Evolutionary conservation across 2,329 filamentous ascomycete species (phyloP), one percentile per base, ranked within the genome.

Genomic region (Sporothrix globosa): DNA sequence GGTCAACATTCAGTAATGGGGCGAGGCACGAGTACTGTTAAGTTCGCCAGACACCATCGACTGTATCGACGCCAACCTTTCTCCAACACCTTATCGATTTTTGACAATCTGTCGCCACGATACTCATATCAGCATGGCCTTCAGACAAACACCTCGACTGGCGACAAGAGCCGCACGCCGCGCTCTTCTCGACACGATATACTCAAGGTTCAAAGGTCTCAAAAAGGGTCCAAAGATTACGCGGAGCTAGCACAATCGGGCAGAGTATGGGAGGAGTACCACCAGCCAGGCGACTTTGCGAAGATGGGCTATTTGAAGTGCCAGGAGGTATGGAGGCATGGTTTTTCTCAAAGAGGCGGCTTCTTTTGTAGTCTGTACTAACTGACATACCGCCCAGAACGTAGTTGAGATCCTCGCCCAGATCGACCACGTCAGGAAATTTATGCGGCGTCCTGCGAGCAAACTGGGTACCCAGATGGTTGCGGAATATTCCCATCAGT

Each of bases 221-320:
- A 58, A 41, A 58, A 58, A 17, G 30, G 21, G 14, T 58, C 54
- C 14, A 27, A 17, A 10, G 54, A 17, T 5, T 58, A 58, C 54
- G 9, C n/a, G 24, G 54, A 34, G 7, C 30, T 58, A 17, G 54
- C 54, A 11, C 2, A 39, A 10, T 58, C 54, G 11, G 54, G 54
- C 14, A 14, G 30, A 10, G 54, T 58, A 13, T 58, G 54, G 54
- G 54, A 58, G 11, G 54, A 58, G 30, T 58, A 58, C 30, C 54
- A 39, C 19, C 27, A 39, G 14, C 54, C 54, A 6, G 54, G 54
- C 14, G 54, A 58, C 54, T 10, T 14, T 27, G 30, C n/a, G 30
- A 17, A n/a, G 6, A 39, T 58, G 54, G 54, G 54, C 54, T 58
- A 58, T 21, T 11, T 39, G 30, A 7, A 39, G 54, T 34, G 27